phyloP scores from a whole-genome alignment of 75 land plant genomes.

The Gnetum montanum region DNA sequence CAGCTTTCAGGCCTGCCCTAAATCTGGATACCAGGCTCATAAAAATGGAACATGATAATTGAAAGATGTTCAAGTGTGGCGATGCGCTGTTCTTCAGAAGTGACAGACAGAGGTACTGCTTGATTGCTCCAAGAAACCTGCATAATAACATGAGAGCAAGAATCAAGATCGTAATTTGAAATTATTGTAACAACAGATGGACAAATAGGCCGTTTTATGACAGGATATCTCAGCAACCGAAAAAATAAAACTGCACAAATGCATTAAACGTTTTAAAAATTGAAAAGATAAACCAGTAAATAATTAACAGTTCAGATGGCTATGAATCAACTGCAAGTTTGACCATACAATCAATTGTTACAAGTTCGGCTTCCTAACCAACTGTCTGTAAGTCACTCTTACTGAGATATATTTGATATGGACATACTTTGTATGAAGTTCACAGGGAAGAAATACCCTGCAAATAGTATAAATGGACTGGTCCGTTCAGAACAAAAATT shows the following conservation, averaged over 20 bases:
- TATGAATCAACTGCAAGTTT: too few relatives aligned
- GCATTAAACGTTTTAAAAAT: too few relatives aligned
- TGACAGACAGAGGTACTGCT: slow-evolving; percentile 95
- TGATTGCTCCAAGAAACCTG: slow-evolving; percentile 98
- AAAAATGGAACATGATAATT: slow-evolving; percentile 98
- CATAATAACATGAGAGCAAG: background rate
- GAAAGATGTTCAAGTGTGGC: slow-evolving; percentile 86
- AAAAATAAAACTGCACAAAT: background rate
- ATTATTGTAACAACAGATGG: background rate
- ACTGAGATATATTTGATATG: too few relatives aligned
- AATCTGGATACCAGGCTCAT: slow-evolving; percentile 96
- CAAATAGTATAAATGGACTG: too few relatives aligned
- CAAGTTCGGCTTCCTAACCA: too few relatives aligned
- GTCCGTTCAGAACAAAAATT: too few relatives aligned
- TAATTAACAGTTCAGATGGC: too few relatives aligned
- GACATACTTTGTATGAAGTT: too few relatives aligned
- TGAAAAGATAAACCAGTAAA: too few relatives aligned
- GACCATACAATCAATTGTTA: too few relatives aligned
- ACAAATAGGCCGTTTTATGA: background rate
- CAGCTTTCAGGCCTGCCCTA: slow-evolving; percentile 95
- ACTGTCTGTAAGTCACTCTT: too few relatives aligned
- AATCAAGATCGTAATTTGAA: background rate
- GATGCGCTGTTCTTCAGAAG: slow-evolving; percentile 95
- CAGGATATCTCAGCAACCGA: background rate
- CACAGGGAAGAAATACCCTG: too few relatives aligned